Evolutionary conservation across 306 rosid species (phyloP).

Genomic region (Crataegus laevigata): DNA sequence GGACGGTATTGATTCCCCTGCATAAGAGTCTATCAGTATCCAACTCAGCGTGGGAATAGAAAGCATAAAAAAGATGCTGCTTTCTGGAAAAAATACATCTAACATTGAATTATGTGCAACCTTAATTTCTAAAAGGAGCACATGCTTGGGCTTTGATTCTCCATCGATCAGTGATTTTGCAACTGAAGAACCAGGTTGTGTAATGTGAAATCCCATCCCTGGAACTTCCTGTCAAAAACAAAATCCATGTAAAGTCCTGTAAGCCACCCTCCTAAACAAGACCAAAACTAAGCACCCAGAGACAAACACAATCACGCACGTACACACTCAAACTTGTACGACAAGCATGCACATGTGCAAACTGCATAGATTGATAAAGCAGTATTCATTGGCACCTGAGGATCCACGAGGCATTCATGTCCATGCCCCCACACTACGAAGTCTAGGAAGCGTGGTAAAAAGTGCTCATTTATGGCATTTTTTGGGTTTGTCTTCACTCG

Average conservation of each 20-base stretch:
- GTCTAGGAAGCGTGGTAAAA: conserved; percentile 90
- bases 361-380: background rate
- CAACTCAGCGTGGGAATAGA: conserved; percentile 5
- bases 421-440: conserved; percentile 99
- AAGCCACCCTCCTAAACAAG: background rate
- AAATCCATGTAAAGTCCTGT: conserved; percentile 18
- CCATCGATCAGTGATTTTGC: conserved; percentile 99
- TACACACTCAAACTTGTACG: background rate
- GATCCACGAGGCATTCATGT: conserved; percentile 94
- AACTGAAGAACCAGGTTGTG: conserved; percentile 98
- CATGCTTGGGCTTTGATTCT: conserved; percentile 96
- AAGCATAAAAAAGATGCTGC: conserved; percentile 5
- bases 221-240: conserved; percentile 76
- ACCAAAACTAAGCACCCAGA: background rate
- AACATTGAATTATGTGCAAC: conserved; percentile 31
- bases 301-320: background rate
- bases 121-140: conserved; percentile 93
- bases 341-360: background rate
- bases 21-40: conserved; percentile 15
- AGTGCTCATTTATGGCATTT: conserved; percentile 97
- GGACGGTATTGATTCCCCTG: conserved; percentile 98
- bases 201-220: conserved; percentile 98
- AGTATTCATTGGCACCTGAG: conserved; percentile 49
- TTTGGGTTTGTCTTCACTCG: conserved; percentile 96
- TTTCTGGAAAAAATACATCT: conserved; percentile 9